A percentile compares a stretch with the other conserved stretches of the same genome.
Evolutionary conservation across 2,329 filamentous ascomycete genomes (phyloP).

Genomic region (Nemania abortiva): DNA sequence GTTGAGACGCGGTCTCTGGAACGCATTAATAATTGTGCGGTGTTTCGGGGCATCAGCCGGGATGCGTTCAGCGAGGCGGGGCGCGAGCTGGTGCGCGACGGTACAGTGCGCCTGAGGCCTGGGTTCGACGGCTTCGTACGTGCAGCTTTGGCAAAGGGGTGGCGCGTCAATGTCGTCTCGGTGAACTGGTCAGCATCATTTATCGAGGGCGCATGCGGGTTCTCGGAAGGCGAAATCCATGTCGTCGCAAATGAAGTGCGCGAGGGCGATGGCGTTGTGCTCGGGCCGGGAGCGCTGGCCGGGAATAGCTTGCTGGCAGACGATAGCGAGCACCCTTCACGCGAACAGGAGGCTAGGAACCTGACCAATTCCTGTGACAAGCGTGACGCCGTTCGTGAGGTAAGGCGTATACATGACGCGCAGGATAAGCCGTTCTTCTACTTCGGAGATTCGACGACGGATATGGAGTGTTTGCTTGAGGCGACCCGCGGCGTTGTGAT

Average conservation of each 20-base stretch:
- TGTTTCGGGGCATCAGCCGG: constrained; percentile 59
- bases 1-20: constrained; percentile 62
- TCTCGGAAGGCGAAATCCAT: constrained; percentile 46
- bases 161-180: constrained; percentile 60
- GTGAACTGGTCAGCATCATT: constrained; percentile 65
- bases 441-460: constrained; percentile 69
- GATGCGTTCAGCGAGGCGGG: constrained; percentile 56
- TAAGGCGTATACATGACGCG: constrained; percentile 43
- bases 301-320: constrained; percentile 5
- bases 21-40: constrained; percentile 57
- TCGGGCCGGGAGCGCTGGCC: constrained; percentile 54
- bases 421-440: constrained; percentile 57
- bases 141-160: constrained; percentile 45
- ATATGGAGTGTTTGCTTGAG: constrained; percentile 65
- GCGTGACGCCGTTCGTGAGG: constrained; percentile 54
- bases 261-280: constrained; percentile 55
- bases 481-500: constrained; percentile 61
- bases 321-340: constrained; percentile 19
- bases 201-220: constrained; percentile 59
- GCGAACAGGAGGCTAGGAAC: constrained; percentile 44
- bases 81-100: constrained; percentile 50
- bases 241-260: constrained; percentile 60
- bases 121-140: constrained; percentile 56
- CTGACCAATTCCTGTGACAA: constrained; percentile 62
- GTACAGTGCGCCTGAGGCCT: constrained; percentile 53